phyloP scores from a whole-genome alignment of 2,329 filamentous ascomycete species.

The Thelonectria blattea region DNA sequence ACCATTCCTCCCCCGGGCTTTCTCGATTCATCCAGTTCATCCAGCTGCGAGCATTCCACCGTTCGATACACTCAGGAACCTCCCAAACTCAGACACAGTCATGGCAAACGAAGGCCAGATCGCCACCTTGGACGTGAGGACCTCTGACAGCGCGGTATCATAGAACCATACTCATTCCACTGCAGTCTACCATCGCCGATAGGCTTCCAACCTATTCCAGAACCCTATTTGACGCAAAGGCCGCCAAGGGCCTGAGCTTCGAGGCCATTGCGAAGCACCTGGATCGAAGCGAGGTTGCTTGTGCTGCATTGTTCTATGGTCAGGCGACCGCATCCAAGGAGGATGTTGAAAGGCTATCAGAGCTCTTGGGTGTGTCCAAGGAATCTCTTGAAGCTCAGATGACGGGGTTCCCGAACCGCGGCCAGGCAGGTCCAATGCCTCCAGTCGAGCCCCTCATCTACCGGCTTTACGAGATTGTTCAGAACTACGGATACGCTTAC shows the following conservation, averaged over 20 bases:
- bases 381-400: conserved; percentile 66
- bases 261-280: conserved; percentile 76
- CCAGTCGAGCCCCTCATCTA: conserved; percentile 68
- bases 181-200: conserved; percentile 67
- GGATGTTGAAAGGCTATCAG: conserved; percentile 69
- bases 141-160: not conserved
- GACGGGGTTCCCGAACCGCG: conserved; percentile 79
- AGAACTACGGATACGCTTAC: conserved; percentile 96
- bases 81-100: not conserved
- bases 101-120: conserved; percentile 39
- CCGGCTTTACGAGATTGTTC: conserved; percentile 89
- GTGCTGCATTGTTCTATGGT: conserved; percentile 90
- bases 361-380: conserved; percentile 66
- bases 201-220: conserved; percentile 74
- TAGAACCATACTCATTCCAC: conserved; percentile 20
- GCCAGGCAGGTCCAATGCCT: conserved; percentile 59
- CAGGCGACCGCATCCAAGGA: conserved; percentile 76
- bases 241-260: conserved; percentile 76
- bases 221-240: conserved; percentile 76
- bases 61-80: not conserved
- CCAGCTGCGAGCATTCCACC: conserved; percentile 10
- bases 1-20: not conserved
- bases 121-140: conserved; percentile 47
- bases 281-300: conserved; percentile 80
- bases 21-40: conserved; percentile 4